Evolutionary conservation across 495 filamentous ascomycete genomes (phyloP).

Genomic region (Endocarpon pusillum): DNA sequence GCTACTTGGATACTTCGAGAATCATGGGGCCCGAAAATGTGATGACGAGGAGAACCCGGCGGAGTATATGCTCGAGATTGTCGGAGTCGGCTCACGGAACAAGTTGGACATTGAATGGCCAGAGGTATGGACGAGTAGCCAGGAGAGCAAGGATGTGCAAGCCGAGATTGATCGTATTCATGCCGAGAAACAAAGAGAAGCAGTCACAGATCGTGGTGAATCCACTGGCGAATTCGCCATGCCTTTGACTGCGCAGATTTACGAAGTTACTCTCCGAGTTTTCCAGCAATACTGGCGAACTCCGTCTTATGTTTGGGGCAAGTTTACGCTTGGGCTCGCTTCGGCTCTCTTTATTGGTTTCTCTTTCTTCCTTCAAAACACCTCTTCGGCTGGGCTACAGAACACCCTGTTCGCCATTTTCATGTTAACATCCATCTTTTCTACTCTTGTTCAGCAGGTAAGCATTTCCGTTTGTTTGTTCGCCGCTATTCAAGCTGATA

Average conservation of each 20-base stretch:
- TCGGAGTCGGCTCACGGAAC: slow-evolving; percentile 54
- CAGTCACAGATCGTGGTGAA: slow-evolving; percentile 14
- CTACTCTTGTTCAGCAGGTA: slow-evolving; percentile 50
- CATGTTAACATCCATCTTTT: slow-evolving; percentile 70
- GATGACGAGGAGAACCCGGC: slow-evolving; percentile 61
- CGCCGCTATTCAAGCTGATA: slow-evolving; percentile 62
- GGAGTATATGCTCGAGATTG: slow-evolving; percentile 93
- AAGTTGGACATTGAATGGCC: slow-evolving; percentile 77
- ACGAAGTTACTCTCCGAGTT: slow-evolving; percentile 28
- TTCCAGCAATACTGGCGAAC: slow-evolving; percentile 36
- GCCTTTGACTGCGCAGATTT: slow-evolving; percentile 34
- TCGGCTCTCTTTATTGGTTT: slow-evolving; percentile 71
- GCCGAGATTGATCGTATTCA: slow-evolving; percentile 55
- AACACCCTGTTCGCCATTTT: slow-evolving; percentile 89
- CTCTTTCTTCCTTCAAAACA: slow-evolving; percentile 66
- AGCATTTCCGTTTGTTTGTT: slow-evolving; percentile 82
- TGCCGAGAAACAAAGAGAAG: slow-evolving; percentile 24
- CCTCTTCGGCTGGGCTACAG: slow-evolving; percentile 64
- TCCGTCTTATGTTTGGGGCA: slow-evolving; percentile 32
- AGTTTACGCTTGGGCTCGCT: slow-evolving; percentile 31
- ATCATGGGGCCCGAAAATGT: slow-evolving; percentile 57
- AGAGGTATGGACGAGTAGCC: slow-evolving; percentile 57
- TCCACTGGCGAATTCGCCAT: slow-evolving; percentile 35
- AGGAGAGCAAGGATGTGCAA: slow-evolving; percentile 50
- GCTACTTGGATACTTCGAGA: slow-evolving; percentile 65